phyloP scores from a whole-genome alignment of 2,329 filamentous ascomycete species.

The Cladobotryum mycophilum region DNA sequence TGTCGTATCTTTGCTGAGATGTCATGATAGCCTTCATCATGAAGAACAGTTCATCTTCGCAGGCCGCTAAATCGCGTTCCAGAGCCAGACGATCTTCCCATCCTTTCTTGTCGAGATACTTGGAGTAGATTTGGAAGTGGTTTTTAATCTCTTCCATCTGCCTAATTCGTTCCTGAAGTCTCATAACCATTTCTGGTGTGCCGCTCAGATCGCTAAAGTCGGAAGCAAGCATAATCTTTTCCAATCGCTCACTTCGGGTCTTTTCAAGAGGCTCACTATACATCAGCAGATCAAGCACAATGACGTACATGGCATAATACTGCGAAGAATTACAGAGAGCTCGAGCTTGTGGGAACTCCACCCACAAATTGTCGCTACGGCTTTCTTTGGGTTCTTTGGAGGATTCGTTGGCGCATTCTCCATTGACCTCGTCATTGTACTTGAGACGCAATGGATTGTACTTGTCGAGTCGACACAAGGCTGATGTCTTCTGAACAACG shows the following conservation, averaged over 20 bases:
- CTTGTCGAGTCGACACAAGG: constrained; percentile 91
- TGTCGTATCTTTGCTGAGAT: constrained; percentile 80
- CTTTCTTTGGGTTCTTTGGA: constrained; percentile 57
- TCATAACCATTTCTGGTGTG: constrained; percentile 86
- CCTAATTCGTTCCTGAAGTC: constrained; percentile 84
- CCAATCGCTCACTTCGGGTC: constrained; percentile 87
- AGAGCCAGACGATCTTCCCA: constrained; percentile 89
- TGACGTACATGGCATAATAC: constrained; percentile 98
- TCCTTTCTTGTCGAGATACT: constrained; percentile 77
- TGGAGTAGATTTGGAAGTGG: constrained; percentile 89
- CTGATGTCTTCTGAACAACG: constrained; percentile 94
- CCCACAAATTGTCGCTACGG: constrained; percentile 93
- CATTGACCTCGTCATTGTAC: constrained; percentile 88
- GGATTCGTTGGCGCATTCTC: constrained; percentile 43
- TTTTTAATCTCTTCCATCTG: constrained; percentile 95
- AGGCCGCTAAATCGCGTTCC: constrained; percentile 80
- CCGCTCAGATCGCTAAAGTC: constrained; percentile 97
- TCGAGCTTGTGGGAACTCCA: constrained; percentile 89
- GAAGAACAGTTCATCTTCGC: constrained; percentile 97
- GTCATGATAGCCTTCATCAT: constrained; percentile 99
- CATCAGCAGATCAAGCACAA: constrained; percentile 89
- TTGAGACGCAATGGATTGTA: constrained; percentile 96
- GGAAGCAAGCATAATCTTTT: constrained; percentile 98
- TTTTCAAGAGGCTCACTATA: constrained; percentile 97
- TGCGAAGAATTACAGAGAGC: constrained; percentile 96